Evolutionary conservation across 139 green algal species (phyloP).

Genomic region (Chlamydomonas applanata): DNA sequence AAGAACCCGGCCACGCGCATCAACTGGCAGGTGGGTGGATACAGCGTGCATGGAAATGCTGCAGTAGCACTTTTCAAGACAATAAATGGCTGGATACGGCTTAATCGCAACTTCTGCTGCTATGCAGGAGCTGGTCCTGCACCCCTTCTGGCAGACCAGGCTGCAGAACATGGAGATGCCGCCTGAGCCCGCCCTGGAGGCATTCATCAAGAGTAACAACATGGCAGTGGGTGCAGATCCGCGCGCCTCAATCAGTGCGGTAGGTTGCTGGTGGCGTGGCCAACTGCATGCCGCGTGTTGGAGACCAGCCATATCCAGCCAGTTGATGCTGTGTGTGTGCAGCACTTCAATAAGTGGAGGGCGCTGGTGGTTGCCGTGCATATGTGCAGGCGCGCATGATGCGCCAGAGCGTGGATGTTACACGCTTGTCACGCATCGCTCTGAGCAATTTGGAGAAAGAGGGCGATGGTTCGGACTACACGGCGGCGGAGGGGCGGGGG

Average conservation of each 20-base stretch:
- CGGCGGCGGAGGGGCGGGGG: slow-evolving; percentile 37
- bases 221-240: slow-evolving; percentile 32
- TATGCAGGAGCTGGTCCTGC: slow-evolving; percentile 55
- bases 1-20: slow-evolving; percentile 79
- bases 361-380: slow-evolving; percentile 21
- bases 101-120: neutral
- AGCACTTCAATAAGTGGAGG: too few species aligned
- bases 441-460: slow-evolving; percentile 80
- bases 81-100: too few species aligned
- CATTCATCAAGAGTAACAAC: slow-evolving; percentile 56
- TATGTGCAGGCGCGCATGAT: slow-evolving; percentile 19
- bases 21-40: slow-evolving; percentile 51
- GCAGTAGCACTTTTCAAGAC: too few species aligned
- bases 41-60: too few species aligned
- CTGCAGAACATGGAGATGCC: slow-evolving; percentile 60
- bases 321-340: neutral
- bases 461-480: slow-evolving; percentile 44
- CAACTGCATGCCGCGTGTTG: too few species aligned
- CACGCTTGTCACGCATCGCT: slow-evolving; percentile 70
- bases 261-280: too few species aligned
- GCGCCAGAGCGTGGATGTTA: slow-evolving; percentile 65
- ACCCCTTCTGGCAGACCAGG: slow-evolving; percentile 68
- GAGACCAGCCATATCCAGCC: neutral
- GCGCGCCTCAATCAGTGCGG: slow-evolving; percentile 5
- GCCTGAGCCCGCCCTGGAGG: slow-evolving; percentile 67